phyloP scores from a whole-genome alignment of 805 yeast genomes.

The Pichia paraexigua region DNA sequence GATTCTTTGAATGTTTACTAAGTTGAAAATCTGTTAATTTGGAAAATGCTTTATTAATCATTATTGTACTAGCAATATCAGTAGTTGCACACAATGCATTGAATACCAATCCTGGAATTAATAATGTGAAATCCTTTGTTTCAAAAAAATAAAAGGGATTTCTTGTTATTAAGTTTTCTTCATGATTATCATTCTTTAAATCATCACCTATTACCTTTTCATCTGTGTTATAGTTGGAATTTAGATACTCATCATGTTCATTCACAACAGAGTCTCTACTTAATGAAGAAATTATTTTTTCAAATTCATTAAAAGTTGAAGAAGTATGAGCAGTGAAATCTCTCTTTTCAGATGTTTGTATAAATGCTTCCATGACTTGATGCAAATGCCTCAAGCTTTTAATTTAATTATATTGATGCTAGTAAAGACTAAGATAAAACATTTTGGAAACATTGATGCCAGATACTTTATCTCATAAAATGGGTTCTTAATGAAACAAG shows the following conservation, averaged over 20 bases:
- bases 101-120: constrained; percentile 14
- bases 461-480: not conserved
- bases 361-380: not conserved
- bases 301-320: not conserved
- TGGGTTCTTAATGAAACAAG: not conserved
- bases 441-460: not conserved
- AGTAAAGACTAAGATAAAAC: not conserved
- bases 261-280: not conserved
- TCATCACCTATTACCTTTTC: not conserved
- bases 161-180: not conserved
- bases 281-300: not conserved
- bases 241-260: not conserved
- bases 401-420: not conserved
- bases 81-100: constrained; percentile 47
- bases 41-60: constrained; percentile 60
- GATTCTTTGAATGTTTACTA: constrained; percentile 25
- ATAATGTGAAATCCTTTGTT: constrained; percentile 18
- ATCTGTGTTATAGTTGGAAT: not conserved
- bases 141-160: constrained; percentile 22
- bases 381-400: not conserved
- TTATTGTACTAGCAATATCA: constrained; percentile 52
- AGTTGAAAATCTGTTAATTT: constrained; percentile 29
- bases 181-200: not conserved
- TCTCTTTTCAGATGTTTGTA: not conserved
- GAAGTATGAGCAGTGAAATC: not conserved